These are phyloP conservation scores for Aspergillus awamori DNA, from an alignment of 2,329 filamentous ascomycete genomes.

Conservation along the genomic window DNA sequence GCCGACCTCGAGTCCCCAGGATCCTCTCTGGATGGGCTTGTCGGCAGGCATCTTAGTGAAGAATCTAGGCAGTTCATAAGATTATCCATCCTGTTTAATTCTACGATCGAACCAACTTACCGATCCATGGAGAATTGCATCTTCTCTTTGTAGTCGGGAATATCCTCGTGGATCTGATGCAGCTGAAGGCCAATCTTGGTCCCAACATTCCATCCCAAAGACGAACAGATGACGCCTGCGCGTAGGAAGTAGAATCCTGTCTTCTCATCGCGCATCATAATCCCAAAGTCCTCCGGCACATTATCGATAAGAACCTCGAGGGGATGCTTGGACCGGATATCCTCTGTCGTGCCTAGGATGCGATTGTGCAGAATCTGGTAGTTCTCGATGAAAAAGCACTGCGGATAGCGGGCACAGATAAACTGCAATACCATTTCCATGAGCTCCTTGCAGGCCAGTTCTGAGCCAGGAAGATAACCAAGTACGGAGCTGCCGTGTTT, in stretches of 20 bases:
- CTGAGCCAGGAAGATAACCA: conserved; percentile 70
- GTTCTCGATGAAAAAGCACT: conserved; percentile 65
- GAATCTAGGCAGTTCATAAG: conserved; percentile 55
- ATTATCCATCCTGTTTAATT: background rate
- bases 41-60: conserved; percentile 76
- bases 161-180: conserved; percentile 69
- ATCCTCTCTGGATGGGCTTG: conserved; percentile 78
- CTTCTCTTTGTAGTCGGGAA: conserved; percentile 85
- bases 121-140: conserved; percentile 87
- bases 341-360: conserved; percentile 65
- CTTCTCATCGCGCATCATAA: conserved; percentile 71
- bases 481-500: conserved; percentile 68
- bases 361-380: conserved; percentile 66
- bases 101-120: conserved; percentile 45
- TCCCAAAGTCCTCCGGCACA: conserved; percentile 80
- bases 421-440: conserved; percentile 88
- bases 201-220: conserved; percentile 76
- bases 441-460: conserved; percentile 79
- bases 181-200: conserved; percentile 73
- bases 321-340: conserved; percentile 65
- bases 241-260: conserved; percentile 75
- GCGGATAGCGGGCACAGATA: conserved; percentile 74
- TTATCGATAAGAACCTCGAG: conserved; percentile 74
- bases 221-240: conserved; percentile 76
- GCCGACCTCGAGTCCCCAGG: conserved; percentile 79